Evolutionary conservation across 805 yeast species (phyloP).

Genomic region (Saturnispora quitensis): DNA sequence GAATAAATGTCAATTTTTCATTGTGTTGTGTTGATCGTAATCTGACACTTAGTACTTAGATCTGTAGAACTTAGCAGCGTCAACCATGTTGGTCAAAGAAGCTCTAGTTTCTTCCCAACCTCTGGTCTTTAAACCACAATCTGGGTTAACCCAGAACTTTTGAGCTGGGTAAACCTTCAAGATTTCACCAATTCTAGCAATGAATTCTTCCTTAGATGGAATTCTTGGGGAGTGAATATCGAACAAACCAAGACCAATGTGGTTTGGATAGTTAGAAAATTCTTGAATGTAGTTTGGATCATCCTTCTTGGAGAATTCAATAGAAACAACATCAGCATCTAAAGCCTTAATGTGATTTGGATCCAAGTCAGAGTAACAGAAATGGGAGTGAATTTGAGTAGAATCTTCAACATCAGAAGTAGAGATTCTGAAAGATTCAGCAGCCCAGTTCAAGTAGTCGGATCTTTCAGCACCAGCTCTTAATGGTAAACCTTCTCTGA

Average conservation of each 20-base stretch:
- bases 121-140: slow-evolving; percentile 99
- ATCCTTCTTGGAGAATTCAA: slow-evolving; percentile 99
- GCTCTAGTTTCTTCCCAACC: slow-evolving; percentile 97
- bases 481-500: slow-evolving; percentile 99
- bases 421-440: slow-evolving; percentile 98
- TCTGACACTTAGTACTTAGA: slow-evolving; percentile 23
- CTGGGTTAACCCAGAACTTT: slow-evolving; percentile 99
- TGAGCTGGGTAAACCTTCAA: slow-evolving; percentile 95
- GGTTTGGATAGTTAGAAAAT: slow-evolving; percentile 98
- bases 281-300: slow-evolving; percentile 97
- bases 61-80: slow-evolving; percentile 96
- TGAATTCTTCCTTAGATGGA: slow-evolving; percentile 95
- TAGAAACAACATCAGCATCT: slow-evolving; percentile 98
- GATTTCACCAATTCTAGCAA: slow-evolving; percentile 87
- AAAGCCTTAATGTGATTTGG: slow-evolving; percentile 99
- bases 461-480: slow-evolving; percentile 96
- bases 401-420: slow-evolving; percentile 93
- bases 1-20: slow-evolving; percentile 26
- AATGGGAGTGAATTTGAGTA: slow-evolving; percentile 99
- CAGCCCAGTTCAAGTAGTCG: slow-evolving; percentile 97
- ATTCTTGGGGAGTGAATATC: slow-evolving; percentile 99
- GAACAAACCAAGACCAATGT: slow-evolving; percentile 97
- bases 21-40: not conserved
- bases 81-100: slow-evolving; percentile 97
- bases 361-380: slow-evolving; percentile 99